Percentiles rank a stretch among this genome's conserved stretches.
These are phyloP conservation scores for Mycena rebaudengoi DNA, from an alignment of 768 basidiomycete species.

Conservation along the genomic window DNA sequence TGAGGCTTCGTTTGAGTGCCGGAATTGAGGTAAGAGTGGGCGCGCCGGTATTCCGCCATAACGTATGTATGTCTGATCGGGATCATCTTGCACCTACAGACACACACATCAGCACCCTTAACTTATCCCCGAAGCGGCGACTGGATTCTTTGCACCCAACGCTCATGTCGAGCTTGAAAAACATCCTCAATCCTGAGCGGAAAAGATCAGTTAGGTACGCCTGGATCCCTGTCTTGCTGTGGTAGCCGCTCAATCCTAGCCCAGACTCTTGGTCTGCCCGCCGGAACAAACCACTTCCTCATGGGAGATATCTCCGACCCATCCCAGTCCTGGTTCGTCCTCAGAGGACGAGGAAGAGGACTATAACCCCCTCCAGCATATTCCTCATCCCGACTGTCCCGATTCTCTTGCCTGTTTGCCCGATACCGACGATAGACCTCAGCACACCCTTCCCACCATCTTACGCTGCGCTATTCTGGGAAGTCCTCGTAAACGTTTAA, in stretches of 20 bases:
- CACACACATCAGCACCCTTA: too few relatives aligned
- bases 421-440: constrained; percentile 80
- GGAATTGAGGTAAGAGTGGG: too few relatives aligned
- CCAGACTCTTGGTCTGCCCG: constrained; percentile 27
- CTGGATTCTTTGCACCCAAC: constrained; percentile 23
- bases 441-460: constrained; percentile 87
- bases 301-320: constrained; percentile 24
- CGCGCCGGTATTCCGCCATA: too few relatives aligned
- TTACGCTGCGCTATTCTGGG: constrained; percentile 86
- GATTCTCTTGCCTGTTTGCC: constrained; percentile 81
- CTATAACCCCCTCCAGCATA: constrained; percentile 34
- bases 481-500: constrained; percentile 75
- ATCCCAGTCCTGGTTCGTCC: constrained; percentile 23
- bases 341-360: constrained; percentile 29
- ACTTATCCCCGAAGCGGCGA: too few relatives aligned
- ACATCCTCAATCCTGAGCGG: constrained; percentile 64
- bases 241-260: constrained; percentile 12
- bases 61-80: too few relatives aligned
- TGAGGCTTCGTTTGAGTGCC: too few relatives aligned
- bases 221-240: constrained; percentile 2
- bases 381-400: constrained; percentile 78
- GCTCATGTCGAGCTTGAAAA: constrained; percentile 63
- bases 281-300: constrained; percentile 34
- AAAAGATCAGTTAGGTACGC: constrained; percentile 53
- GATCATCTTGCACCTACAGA: too few relatives aligned